phyloP scores from a whole-genome alignment of 148 eudicot genomes.

The Rhododendron williamsianum region DNA sequence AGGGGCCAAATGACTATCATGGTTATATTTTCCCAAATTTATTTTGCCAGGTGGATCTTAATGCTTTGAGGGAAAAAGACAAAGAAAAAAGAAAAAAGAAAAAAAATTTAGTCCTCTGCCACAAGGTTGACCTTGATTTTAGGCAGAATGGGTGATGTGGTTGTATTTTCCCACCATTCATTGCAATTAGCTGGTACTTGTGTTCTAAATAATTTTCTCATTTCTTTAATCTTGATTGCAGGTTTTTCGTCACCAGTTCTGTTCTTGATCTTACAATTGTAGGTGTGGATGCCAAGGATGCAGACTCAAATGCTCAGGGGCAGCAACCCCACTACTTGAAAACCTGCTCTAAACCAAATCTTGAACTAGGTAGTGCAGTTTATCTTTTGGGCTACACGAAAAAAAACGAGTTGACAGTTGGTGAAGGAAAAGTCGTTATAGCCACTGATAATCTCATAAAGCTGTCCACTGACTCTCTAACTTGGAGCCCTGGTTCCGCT shows the following conservation, averaged over 20 bases:
- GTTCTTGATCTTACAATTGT: slow-evolving; percentile 94
- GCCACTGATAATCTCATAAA: slow-evolving; percentile 97
- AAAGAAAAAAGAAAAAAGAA: not conserved
- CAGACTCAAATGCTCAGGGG: slow-evolving; percentile 53
- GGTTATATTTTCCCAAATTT: not conserved
- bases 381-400: slow-evolving; percentile 73
- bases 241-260: slow-evolving; percentile 93
- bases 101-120: not conserved
- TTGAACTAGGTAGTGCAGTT: slow-evolving; percentile 70
- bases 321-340: slow-evolving; percentile 75
- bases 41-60: not conserved
- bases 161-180: not conserved
- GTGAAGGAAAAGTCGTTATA: slow-evolving; percentile 91
- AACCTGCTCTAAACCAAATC: slow-evolving; percentile 64
- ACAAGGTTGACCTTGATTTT: not conserved
- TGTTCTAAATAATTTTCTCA: not conserved
- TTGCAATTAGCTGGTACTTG: not conserved
- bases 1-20: not conserved
- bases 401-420: slow-evolving; percentile 60
- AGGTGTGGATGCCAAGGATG: slow-evolving; percentile 74
- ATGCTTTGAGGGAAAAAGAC: not conserved
- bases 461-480: slow-evolving; percentile 67
- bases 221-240: slow-evolving; percentile 21
- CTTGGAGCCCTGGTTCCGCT: slow-evolving; percentile 88
- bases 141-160: not conserved